Conservation (phyloP, 441 rosid species). For the Pelargonium myrrhifolium region DNA sequence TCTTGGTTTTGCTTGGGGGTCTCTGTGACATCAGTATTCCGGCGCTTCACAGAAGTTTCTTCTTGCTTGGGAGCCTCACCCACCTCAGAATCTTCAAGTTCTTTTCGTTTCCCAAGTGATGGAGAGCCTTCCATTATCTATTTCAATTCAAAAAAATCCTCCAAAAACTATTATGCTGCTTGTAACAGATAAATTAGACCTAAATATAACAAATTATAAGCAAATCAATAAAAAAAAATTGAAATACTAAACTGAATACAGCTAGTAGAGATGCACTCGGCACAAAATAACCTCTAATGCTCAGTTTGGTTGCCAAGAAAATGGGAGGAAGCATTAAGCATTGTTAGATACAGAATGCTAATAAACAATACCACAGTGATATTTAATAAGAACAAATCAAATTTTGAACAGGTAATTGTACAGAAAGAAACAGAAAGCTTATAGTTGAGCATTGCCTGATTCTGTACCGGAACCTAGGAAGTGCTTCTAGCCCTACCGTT, state of each 20-base stretch:
- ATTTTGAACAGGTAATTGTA: no score
- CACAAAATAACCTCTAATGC: no score
- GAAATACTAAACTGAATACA: no score
- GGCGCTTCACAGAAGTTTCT: neutral
- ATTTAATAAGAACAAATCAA: no score
- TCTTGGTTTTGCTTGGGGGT: slow-evolving; percentile 19
- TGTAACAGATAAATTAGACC: neutral
- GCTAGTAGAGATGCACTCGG: no score
- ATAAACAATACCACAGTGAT: no score
- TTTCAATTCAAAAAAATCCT: slow-evolving; percentile 28
- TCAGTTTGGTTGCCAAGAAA: no score
- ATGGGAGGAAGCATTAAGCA: no score
- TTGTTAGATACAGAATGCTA: no score
- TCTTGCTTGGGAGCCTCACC: neutral
- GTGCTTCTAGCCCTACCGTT: neutral
- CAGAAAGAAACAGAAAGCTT: no score
- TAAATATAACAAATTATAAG: no score
- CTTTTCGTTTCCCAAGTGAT: neutral
- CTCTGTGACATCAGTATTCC: slow-evolving; percentile 38
- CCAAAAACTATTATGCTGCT: neutral
- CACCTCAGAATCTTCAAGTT: neutral
- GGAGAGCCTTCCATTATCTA: slow-evolving; percentile 11
- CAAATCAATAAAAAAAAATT: no score
- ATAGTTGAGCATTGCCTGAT: neutral
- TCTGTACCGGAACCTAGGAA: neutral